phyloP scores from a whole-genome alignment of 2,329 filamentous ascomycete species.

The Alternaria solani region DNA sequence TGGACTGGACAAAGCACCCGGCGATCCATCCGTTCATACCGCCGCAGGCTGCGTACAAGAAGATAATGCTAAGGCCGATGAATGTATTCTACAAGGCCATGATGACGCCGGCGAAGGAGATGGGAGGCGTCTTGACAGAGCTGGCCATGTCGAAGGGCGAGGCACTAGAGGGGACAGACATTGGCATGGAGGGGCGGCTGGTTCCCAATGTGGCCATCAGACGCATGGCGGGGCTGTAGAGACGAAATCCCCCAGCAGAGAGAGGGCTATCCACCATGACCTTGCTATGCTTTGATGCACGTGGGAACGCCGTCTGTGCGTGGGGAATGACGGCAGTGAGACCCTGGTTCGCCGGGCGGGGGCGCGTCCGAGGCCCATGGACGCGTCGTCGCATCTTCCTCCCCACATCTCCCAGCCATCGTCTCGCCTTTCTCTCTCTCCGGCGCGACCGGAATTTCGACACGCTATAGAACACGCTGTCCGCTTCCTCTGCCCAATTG shows the following conservation, averaged over 20 bases:
- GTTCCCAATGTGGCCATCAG: slow-evolving; percentile 53
- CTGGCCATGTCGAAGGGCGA: slow-evolving; percentile 60
- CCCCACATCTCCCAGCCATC: slow-evolving; percentile 3
- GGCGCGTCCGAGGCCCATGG: slow-evolving; percentile 20
- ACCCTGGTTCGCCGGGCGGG: slow-evolving; percentile 24
- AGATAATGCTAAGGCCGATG: slow-evolving; percentile 26
- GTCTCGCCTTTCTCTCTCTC: background rate
- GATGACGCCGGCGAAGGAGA: slow-evolving; percentile 56
- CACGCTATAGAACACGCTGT: background rate
- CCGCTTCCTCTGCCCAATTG: background rate
- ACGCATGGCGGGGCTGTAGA: slow-evolving; percentile 46
- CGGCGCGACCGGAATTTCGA: background rate
- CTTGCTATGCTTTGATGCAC: slow-evolving; percentile 8
- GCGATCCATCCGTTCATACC: slow-evolving; percentile 52
- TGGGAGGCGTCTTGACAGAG: slow-evolving; percentile 59
- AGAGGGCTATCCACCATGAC: background rate
- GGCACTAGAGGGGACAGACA: slow-evolving; percentile 48
- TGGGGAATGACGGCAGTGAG: slow-evolving; percentile 26
- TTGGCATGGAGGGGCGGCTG: slow-evolving; percentile 51
- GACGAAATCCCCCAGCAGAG: background rate
- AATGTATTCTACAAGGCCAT: slow-evolving; percentile 42
- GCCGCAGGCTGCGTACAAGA: slow-evolving; percentile 34
- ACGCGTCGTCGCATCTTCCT: slow-evolving; percentile 21
- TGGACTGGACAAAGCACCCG: slow-evolving; percentile 60
- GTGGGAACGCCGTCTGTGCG: slow-evolving; percentile 25